Evolutionary conservation across 768 basidiomycete species (phyloP).

Genomic region (Vararia minispora): DNA sequence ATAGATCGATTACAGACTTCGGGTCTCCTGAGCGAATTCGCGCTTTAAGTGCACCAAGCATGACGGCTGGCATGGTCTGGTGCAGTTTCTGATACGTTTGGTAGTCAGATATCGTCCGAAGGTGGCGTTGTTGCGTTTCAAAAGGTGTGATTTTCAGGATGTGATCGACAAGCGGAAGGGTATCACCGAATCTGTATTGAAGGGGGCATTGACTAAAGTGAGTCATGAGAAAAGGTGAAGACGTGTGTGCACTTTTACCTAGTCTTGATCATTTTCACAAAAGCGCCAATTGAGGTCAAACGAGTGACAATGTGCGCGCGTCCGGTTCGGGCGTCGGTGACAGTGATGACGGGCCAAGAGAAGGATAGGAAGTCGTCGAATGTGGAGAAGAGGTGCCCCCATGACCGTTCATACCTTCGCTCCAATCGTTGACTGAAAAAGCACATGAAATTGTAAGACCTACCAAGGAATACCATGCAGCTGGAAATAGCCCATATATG

Average conservation of each 20-base stretch:
- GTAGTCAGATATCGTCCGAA: slow-evolving; percentile 62
- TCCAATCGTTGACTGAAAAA: neutral
- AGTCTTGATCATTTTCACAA: slow-evolving; percentile 79
- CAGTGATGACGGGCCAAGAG: slow-evolving; percentile 73
- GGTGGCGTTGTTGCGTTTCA: slow-evolving; percentile 54
- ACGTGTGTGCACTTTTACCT: slow-evolving; percentile 29
- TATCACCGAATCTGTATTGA: slow-evolving; percentile 56
- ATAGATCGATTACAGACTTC: slow-evolving; percentile 50
- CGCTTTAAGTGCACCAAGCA: slow-evolving; percentile 50
- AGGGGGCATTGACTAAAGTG: neutral
- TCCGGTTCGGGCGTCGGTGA: slow-evolving; percentile 63
- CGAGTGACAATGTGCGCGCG: slow-evolving; percentile 75
- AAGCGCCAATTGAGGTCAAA: slow-evolving; percentile 56
- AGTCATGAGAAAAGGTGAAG: neutral
- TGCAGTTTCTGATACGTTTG: slow-evolving; percentile 58
- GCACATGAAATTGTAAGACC: slow-evolving; percentile 5
- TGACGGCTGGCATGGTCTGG: slow-evolving; percentile 58
- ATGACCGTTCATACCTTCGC: slow-evolving; percentile 71
- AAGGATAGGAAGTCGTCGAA: slow-evolving; percentile 74
- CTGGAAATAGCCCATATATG: slow-evolving; percentile 74
- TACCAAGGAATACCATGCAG: slow-evolving; percentile 59
- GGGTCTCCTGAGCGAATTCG: slow-evolving; percentile 60
- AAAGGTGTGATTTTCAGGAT: slow-evolving; percentile 59
- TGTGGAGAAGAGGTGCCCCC: slow-evolving; percentile 68
- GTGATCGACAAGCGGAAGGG: slow-evolving; percentile 60